phyloP scores from a whole-genome alignment of 306 rosid species.

The Inga leiocalycina region DNA sequence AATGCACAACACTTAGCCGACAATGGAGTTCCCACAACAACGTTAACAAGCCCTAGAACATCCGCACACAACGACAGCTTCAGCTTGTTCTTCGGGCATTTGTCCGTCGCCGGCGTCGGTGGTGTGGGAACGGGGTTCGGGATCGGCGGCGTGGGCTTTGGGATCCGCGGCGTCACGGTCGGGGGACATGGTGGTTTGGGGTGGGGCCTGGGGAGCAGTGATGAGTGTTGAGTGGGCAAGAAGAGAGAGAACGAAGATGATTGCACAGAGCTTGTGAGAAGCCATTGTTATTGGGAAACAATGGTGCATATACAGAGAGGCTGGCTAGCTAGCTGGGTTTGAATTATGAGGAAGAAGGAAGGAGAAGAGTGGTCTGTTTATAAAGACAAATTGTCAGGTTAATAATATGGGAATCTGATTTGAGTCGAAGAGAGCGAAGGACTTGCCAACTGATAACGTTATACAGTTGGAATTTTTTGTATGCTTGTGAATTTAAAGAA shows the following conservation, averaged over 20 bases:
- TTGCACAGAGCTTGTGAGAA: conserved; percentile 46
- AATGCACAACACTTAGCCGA: conserved; percentile 64
- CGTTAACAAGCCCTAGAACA: conserved; percentile 54
- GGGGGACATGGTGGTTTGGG: not conserved
- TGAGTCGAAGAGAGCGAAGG: conserved; percentile 54
- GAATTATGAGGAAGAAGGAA: conserved; percentile 1
- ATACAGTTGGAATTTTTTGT: conserved; percentile 49
- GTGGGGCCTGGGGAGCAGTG: conserved; percentile 23
- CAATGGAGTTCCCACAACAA: conserved; percentile 55
- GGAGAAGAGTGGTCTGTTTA: conserved; percentile 18
- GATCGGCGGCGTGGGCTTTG: not conserved
- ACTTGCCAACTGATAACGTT: conserved; percentile 53
- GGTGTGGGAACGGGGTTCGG: not conserved
- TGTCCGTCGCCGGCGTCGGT: not conserved
- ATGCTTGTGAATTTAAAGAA: conserved; percentile 26
- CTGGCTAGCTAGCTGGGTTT: not conserved
- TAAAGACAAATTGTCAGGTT: conserved; percentile 55
- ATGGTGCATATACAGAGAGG: not conserved
- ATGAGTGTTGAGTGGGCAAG: conserved; percentile 51
- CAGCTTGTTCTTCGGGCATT: conserved; percentile 67
- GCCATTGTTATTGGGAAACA: conserved; percentile 35
- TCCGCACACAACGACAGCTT: conserved; percentile 69
- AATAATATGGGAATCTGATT: conserved; percentile 31
- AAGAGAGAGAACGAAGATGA: conserved; percentile 53
- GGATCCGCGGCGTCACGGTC: not conserved